Evolutionary conservation across 2,329 filamentous ascomycete genomes (phyloP), one percentile per base, ranked within the genome.

Genomic region (Passalora sequoiae): DNA sequence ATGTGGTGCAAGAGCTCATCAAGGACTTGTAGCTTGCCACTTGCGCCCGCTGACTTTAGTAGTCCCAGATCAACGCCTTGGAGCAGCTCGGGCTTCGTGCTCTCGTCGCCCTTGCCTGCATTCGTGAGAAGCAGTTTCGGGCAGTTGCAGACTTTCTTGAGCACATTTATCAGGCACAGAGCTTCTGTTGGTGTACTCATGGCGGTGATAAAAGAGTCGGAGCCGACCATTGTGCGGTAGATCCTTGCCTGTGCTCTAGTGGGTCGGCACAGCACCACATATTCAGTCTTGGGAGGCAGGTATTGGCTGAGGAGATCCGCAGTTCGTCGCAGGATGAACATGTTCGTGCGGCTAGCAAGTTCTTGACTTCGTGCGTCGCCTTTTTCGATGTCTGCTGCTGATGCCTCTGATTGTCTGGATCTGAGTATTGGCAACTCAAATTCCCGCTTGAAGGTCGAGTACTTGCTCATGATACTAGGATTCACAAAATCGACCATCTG

Each of bases 71-170:
- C 76, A 1, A 85, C 72, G 6, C 71, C 45, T 24, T 60, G 55
- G 6, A 63, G 40, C 8, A 63, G 39, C 27, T 60, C 53, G 13
- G 50, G 42, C n/a, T 40, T 38, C 31, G 56, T 56, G 13, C 51
- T 55, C 6, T 50, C 47, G 19, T 74, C 69, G 3, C 63, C 62
- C 20, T 71, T 69, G 30, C 69, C 68, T 20, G 64, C 64, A 20
- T 15, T 69, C 44, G 74, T 75, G 2, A 71, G 65, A 30, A 87
- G 68, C 7, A 86, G 65, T 0, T 74, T 77, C 1, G 83, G 83
- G 50, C 80, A 82, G 60, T 86, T 86, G 69, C 83, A 86, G 13
- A 85, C 71, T 60, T 86, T 86, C 66, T 86, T 86, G 13, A 87
- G 67, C 13, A 86, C 72, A 12, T 78, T 86, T 57, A 86, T 86